A percentile compares a stretch with the other conserved stretches of the same genome.
These are phyloP conservation scores for Aspergillus floridensis DNA, from an alignment of 2,329 filamentous ascomycete genomes.

Conservation along the genomic window DNA sequence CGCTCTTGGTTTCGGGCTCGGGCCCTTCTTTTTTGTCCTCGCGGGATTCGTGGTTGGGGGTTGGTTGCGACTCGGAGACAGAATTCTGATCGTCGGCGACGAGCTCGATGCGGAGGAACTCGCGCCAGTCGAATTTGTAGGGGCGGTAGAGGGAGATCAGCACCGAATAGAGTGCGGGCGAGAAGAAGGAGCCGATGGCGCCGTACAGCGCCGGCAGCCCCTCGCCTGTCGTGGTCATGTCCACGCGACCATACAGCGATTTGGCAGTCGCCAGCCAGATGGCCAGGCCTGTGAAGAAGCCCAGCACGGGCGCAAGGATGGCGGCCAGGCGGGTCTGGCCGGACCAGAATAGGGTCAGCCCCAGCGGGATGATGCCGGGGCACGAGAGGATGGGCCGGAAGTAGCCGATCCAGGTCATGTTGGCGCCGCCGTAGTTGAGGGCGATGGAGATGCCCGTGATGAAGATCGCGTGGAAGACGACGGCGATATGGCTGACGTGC, in stretches of 20 bases:
- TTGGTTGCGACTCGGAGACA: too few relatives aligned
- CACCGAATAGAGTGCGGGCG: slow-evolving; percentile 48
- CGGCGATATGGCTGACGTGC: slow-evolving; percentile 47
- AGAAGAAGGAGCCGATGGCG: slow-evolving; percentile 47
- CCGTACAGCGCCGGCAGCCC: slow-evolving; percentile 47
- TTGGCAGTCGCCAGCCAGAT: slow-evolving; percentile 47
- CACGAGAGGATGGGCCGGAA: slow-evolving; percentile 44
- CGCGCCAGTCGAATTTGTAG: slow-evolving; percentile 43
- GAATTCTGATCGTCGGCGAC: slow-evolving; percentile 33
- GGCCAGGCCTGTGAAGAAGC: slow-evolving; percentile 43
- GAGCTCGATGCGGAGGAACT: slow-evolving; percentile 50
- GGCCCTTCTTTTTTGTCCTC: neutral
- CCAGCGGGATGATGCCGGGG: slow-evolving; percentile 47
- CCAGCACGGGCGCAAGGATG: slow-evolving; percentile 38
- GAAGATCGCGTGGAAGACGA: slow-evolving; percentile 49
- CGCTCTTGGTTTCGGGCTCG: neutral
- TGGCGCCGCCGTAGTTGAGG: slow-evolving; percentile 50
- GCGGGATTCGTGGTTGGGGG: too few relatives aligned
- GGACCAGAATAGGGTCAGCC: slow-evolving; percentile 47
- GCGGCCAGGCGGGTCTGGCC: slow-evolving; percentile 48
- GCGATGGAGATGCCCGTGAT: slow-evolving; percentile 50
- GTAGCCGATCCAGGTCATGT: slow-evolving; percentile 49
- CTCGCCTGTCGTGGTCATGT: slow-evolving; percentile 41
- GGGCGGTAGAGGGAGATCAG: slow-evolving; percentile 44
- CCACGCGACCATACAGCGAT: slow-evolving; percentile 41